phyloP scores from a whole-genome alignment of 768 basidiomycete species.

The Russula compacta region DNA sequence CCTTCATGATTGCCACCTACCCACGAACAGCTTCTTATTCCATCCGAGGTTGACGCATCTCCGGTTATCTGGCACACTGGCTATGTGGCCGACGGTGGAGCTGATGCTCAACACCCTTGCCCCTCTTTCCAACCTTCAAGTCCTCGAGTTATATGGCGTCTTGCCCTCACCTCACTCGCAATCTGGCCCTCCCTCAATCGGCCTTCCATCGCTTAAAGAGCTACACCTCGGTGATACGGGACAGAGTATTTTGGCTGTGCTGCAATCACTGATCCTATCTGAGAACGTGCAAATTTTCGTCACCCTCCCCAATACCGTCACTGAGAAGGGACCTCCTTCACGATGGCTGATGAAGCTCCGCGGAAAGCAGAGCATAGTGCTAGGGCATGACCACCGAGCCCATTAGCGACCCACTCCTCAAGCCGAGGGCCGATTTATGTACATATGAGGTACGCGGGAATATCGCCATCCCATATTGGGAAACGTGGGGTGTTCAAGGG shows the following conservation, averaged over 20 bases:
- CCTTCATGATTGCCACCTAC: not conserved
- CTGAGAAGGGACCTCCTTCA: not conserved
- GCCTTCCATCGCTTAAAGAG: not conserved
- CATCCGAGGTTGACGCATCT: constrained; percentile 1
- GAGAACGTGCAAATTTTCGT: not conserved
- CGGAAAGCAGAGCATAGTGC: not conserved
- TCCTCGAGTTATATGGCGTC: constrained; percentile 7
- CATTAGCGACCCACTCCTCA: not conserved
- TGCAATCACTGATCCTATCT: not conserved
- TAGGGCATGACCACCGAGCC: not conserved
- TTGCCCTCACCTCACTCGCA: not conserved
- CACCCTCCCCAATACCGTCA: not conserved
- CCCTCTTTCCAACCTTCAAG: not conserved
- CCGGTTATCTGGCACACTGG: not conserved
- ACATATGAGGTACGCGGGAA: not conserved
- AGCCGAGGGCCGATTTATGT: not conserved
- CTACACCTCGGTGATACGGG: not conserved
- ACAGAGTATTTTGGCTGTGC: not conserved
- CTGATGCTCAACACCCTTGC: constrained; percentile 1
- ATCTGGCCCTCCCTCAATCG: not conserved
- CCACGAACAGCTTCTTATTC: not conserved
- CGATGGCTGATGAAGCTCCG: constrained; percentile 1
- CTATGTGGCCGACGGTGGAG: constrained; percentile 4
- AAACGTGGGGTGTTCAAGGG: not conserved
- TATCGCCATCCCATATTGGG: not conserved